A percentile compares a stretch with the other conserved stretches of the same genome.
phyloP scores from a whole-genome alignment of 2,329 filamentous ascomycete species.

The Ampelomyces quisqualis region DNA sequence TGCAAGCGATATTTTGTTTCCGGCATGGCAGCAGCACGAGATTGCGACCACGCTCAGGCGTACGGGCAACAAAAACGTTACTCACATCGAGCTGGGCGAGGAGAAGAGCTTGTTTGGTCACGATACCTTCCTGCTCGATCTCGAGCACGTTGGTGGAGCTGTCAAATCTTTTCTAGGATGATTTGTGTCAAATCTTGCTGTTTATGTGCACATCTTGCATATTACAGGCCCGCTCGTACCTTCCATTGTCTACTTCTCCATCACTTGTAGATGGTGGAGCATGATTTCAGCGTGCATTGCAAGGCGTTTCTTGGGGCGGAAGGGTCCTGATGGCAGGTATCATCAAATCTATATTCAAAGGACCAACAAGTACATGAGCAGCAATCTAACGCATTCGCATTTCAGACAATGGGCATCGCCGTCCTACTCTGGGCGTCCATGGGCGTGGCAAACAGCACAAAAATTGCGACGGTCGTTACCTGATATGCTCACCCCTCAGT shows the following conservation, averaged over 20 bases:
- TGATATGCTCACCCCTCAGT: conserved; percentile 40
- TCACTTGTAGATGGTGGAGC: background rate
- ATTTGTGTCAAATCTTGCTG: conserved; percentile 7
- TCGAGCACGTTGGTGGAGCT: conserved; percentile 86
- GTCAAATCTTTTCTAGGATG: conserved; percentile 75
- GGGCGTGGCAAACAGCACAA: conserved; percentile 52
- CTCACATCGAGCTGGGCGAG: conserved; percentile 88
- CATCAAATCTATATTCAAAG: conserved; percentile 6
- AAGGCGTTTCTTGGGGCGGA: conserved; percentile 18
- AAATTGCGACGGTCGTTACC: conserved; percentile 37
- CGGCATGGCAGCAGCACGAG: conserved; percentile 96
- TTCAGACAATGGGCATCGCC: conserved; percentile 38
- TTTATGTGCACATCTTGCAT: background rate
- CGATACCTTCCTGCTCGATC: conserved; percentile 90
- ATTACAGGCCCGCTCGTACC: background rate
- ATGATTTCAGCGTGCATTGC: conserved; percentile 18
- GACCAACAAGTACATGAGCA: background rate
- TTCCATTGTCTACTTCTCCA: conserved; percentile 2
- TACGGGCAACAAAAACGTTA: conserved; percentile 77
- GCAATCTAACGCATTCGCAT: background rate
- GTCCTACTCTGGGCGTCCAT: conserved; percentile 48
- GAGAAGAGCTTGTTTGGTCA: conserved; percentile 94
- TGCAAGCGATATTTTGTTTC: conserved; percentile 93
- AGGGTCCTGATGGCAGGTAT: conserved; percentile 1
- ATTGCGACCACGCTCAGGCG: conserved; percentile 79